Percentiles rank a stretch among this genome's conserved stretches.
Evolutionary conservation across 2,329 filamentous ascomycete genomes (phyloP).

Genomic region (Diplocarpon rosae): DNA sequence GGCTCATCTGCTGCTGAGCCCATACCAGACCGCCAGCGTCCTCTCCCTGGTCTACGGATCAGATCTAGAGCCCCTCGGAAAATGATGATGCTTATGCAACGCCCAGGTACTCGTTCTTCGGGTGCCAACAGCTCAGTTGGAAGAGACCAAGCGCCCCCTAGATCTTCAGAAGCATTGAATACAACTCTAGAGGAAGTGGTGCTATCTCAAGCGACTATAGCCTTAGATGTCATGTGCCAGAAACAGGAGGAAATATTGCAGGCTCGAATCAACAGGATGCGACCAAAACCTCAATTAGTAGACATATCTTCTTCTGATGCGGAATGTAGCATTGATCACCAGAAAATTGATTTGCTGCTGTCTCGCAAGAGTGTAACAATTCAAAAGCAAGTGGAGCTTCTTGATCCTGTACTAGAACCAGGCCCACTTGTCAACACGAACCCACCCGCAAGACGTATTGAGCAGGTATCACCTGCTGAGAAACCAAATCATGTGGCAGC

Average conservation of each 20-base stretch:
- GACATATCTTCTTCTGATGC: slow-evolving; percentile 8
- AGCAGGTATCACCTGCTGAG: neutral
- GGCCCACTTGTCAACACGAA: neutral
- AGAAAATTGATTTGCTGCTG: slow-evolving; percentile 14
- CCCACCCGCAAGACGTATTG: neutral
- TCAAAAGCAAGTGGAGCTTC: neutral
- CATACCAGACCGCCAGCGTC: slow-evolving; percentile 1
- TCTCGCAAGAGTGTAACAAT: slow-evolving; percentile 7
- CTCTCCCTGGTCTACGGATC: slow-evolving; percentile 22
- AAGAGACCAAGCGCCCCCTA: neutral
- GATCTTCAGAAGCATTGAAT: neutral
- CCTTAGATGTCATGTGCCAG: slow-evolving; percentile 11
- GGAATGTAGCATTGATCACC: slow-evolving; percentile 15
- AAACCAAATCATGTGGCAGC: no score
- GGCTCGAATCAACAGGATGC: slow-evolving; percentile 10
- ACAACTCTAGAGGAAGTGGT: slow-evolving; percentile 3
- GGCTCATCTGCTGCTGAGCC: slow-evolving; percentile 2
- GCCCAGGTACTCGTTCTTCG: slow-evolving; percentile 10
- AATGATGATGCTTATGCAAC: slow-evolving; percentile 26
- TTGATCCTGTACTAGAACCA: neutral
- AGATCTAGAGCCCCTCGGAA: slow-evolving; percentile 20
- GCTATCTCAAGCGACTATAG: slow-evolving; percentile 15
- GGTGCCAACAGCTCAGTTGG: slow-evolving; percentile 1
- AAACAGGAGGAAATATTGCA: slow-evolving; percentile 14
- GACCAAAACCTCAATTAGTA: slow-evolving; percentile 3